Base-by-base conservation (phyloP, 371 early-diverging fungal species). In the Apophysomyces ossiformis region DNA sequence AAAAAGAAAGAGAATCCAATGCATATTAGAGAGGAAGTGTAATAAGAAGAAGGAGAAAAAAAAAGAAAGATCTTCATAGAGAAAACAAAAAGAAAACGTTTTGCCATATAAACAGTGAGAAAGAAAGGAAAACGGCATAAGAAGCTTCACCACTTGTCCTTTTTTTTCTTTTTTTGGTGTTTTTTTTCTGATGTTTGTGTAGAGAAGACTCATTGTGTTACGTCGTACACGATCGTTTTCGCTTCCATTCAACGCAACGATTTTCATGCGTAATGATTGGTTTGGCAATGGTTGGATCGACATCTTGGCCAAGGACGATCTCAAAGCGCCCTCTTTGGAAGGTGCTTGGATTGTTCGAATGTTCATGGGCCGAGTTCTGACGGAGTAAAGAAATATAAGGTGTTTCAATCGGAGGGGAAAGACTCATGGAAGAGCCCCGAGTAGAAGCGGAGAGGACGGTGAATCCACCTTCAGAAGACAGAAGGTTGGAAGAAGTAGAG, bases 261-360 rank as follows among this genome's bases (percentile, higher is more conserved):
- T 61, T 54, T 45, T 63, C 60, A 16, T 58, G 50, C 21, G 61
- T 56, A 57, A 61, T 68, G 68, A 60, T 70, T 71, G 69, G 65
- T 64, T 69, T 69, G 58, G 68, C 63, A 64, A 77, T 65, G 63
- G 68, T 63, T 66, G 57, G 36, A 45, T 72, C 60, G 46, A 69
- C 69, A 58, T 72, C 71, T 37, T 72, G 64, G 57, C 81, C 81
- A 11, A 78, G 58, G 4, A 76, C 70, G 21, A 81, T 81, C 61
- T 81, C 69, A 58, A 81, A 81, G 46, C 81, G 66, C 13, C 81
- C 81, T 57, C 76, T 78, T 37, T 69, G 76, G 45, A 78, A 72
- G 15, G 73, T 68, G 46, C 68, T 67, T 15, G 72, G 65, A 18
- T 65, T 57, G 37, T 37, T 44, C 2, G 35, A 21, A 26, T 35